Conservation (phyloP, 1,284 basidiomycete species). For the Ustilago lituana region DNA sequence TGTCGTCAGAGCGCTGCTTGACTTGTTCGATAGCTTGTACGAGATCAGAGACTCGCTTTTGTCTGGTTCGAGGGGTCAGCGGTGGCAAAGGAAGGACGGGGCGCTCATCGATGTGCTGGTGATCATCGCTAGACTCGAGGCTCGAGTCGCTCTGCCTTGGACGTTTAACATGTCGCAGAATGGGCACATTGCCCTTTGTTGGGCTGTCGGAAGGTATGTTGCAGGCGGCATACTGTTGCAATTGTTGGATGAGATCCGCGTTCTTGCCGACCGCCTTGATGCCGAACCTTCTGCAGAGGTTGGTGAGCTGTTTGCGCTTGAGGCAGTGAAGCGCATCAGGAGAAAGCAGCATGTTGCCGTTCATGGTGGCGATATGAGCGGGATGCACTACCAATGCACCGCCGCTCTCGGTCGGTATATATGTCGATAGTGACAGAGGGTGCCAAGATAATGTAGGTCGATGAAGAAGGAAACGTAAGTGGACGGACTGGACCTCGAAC, state of each 20-base stretch:
- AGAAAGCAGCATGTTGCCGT: slow-evolving; percentile 42
- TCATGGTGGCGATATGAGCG: slow-evolving; percentile 14
- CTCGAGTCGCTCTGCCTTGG: slow-evolving; percentile 36
- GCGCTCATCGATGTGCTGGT: slow-evolving; percentile 1
- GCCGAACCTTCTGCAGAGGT: slow-evolving; percentile 48
- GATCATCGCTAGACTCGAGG: slow-evolving; percentile 20
- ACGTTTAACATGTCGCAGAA: slow-evolving; percentile 43
- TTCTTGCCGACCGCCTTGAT: slow-evolving; percentile 54
- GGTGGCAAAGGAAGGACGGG: slow-evolving; percentile 6
- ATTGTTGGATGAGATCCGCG: slow-evolving; percentile 37
- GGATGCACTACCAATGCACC: slow-evolving; percentile 6
- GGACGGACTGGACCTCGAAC: background rate
- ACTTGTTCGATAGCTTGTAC: slow-evolving; percentile 45
- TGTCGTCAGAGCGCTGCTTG: slow-evolving; percentile 20
- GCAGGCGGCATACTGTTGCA: slow-evolving; percentile 44
- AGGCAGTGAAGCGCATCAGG: slow-evolving; percentile 54
- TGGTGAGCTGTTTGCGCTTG: slow-evolving; percentile 56
- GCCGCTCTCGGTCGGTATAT: slow-evolving; percentile 4
- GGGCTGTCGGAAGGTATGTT: slow-evolving; percentile 44
- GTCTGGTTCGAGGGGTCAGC: slow-evolving; percentile 34
- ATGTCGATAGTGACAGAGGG: background rate
- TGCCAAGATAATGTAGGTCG: no score
- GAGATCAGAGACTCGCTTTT: slow-evolving; percentile 33
- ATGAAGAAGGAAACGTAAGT: no score
- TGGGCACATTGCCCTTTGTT: slow-evolving; percentile 39